Evolutionary conservation across 257 asterid species (phyloP), one percentile per base, ranked within the genome.

Genomic region (Ilex aquifolium): DNA sequence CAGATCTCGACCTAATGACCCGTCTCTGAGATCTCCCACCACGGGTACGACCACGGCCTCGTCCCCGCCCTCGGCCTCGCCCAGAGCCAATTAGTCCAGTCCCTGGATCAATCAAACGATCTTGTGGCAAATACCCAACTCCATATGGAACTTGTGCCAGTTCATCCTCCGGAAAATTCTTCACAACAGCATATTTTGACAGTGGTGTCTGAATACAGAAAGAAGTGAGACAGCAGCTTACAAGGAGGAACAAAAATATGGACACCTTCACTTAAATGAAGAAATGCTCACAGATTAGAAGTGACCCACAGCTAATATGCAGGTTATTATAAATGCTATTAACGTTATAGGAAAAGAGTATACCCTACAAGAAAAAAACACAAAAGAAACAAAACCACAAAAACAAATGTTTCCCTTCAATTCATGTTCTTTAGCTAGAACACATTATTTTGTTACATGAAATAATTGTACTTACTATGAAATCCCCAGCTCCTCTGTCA

Each of bases 61-160:
- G 69, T 7, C 83, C 74, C 55, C 83, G 81, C 31, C 85, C 94
- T 32, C 89, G 79, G 21, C 84, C 81, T 40, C 86, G 86, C 69
- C 71, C 77, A 30, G 72, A 65, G 65, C 63, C 32, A 15, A 55
- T 39, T 9, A 36, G 80, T 52, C 78, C 75, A 10, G 51, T 67
- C 50, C 63, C 78, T 13, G 60, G 55, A 69, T 67, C 80, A 56
- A 63, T 77, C 72, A 67, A 71, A 44, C 27, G 15, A 53, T 80
- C 81, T 58, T 65, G 73, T 14, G 65, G 82, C 66, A 62, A 65
- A 59, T 60, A 53, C 56, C 71, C 83, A 57, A 65, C 65, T 66
- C 65, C 75, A 57, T 48, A 60, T 6, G 61, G 39, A 64, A 39
- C 54, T 60, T 69, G 73, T 32, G 21, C 71, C 1, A 73, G 62